Evolutionary conservation across 164 flowering plant species (phyloP), one percentile per base, ranked within the genome.

Genomic region (Malania oleifera): DNA sequence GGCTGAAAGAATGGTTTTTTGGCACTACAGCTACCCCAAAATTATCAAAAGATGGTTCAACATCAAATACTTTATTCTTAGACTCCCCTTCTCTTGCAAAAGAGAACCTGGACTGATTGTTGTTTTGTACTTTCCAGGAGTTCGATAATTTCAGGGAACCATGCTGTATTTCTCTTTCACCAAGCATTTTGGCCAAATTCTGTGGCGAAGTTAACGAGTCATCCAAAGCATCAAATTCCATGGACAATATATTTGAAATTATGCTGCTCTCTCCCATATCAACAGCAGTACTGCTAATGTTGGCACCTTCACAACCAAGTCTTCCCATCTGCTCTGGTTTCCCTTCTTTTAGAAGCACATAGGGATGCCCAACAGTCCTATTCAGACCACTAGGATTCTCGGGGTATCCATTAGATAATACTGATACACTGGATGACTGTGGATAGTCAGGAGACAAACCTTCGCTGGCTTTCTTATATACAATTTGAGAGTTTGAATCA

Each of bases 51-150:
- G 82, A 48, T 13, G 67, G 64, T 47, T 71, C 76, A 31, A 54
- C 34, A 48, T 69, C 67, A 54, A 66, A 73, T 20, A 54, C 39
- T 38, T 67, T 80, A 54, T 20, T 61, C 14, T 27, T 60, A 17
- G 79, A 50, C 12, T 82, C 83, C 62, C 77, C 87, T 60, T 80
- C 81, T 59, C 91, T 82, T 15, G 91, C 91, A 82, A 85, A 85
- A 25, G 85, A 77, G 55, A 85, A 85, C 59, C 82, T 75, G 56
- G 91, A 85, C 55, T 85, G 87, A 57, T 66, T 79, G 59, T 70
- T 77, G 57, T 52, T 78, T 51, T 75, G 83, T 28, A 28, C 69
- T 67, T 73, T 82, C 75, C 77, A 52, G 13, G 84, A 60, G 63
- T 62, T 67, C 7, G 84, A 62, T 19, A 50, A 28, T 48, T 67